Conservation (phyloP, 306 rosid species). For the Vigna angularis region DNA sequence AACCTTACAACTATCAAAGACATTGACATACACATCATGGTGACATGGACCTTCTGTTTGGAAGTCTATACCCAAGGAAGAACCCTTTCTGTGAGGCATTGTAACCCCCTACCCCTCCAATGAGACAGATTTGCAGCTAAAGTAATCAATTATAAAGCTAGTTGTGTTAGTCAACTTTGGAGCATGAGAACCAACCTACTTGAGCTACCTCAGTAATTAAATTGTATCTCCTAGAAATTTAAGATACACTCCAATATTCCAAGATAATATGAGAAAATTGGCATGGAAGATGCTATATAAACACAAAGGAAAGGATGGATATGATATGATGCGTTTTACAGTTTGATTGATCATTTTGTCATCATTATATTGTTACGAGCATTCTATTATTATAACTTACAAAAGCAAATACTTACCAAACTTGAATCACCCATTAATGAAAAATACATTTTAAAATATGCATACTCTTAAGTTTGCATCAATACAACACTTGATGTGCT, state of each 20-base stretch:
- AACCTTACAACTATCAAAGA: too few species aligned
- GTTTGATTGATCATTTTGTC: background rate
- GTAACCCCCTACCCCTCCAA: too few species aligned
- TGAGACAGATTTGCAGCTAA: too few species aligned
- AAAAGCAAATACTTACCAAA: slow-evolving; percentile 16
- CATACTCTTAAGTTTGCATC: slow-evolving; percentile 17
- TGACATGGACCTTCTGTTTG: too few species aligned
- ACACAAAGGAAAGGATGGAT: background rate
- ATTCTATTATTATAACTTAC: background rate
- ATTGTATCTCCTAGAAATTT: background rate
- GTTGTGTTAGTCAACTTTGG: too few species aligned
- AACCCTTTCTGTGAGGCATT: too few species aligned
- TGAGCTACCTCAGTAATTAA: background rate
- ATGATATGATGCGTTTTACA: background rate
- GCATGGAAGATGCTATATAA: slow-evolving; percentile 1
- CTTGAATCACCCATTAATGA: slow-evolving; percentile 3
- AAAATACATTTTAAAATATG: slow-evolving; percentile 22
- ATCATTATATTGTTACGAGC: background rate
- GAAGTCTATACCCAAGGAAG: too few species aligned
- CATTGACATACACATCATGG: too few species aligned
- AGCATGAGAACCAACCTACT: background rate
- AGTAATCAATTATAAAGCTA: too few species aligned
- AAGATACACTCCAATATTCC: background rate
- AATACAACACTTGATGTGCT: slow-evolving; percentile 30
- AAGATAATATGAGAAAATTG: background rate